Base-by-base conservation (phyloP, 225 moss, liverwort and hornwort species). In the Rhytidiadelphus loreus region DNA sequence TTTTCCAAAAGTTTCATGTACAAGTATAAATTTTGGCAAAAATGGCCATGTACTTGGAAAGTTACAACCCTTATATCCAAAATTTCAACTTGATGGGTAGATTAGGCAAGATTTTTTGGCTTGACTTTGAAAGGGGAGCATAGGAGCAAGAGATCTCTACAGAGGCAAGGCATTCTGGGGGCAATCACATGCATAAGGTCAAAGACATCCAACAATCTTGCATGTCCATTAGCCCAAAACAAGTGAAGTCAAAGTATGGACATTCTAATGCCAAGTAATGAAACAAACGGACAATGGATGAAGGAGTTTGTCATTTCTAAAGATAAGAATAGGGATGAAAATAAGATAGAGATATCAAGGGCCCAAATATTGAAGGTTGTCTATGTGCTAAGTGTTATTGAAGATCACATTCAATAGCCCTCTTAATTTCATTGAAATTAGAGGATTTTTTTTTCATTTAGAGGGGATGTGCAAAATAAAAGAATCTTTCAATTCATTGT, bases 31-130 rank as follows among this genome's bases (percentile, higher is more conserved):
- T n/a, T 6, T 66, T 12, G 15, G 5, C 20, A 66, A n/a, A 68
- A 22, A 33, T n/a, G 6, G 22, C 20, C 22, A 68, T 13, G 7
- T 68, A 4, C 7, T 68, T 22, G 12, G 22, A 2, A 68, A n/a
- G 12, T 68, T 68, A n/a, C 35, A 64, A 18, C 12, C 12, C 1
- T 68, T 12, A 22, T n/a, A n/a, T n/a, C 22, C 4, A 68, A 22
- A 66, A n/a, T n/a, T 66, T 23, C 12, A 68, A 23, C 12, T n/a
- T 0, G 1, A 68, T 2, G 7, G 4, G 0, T 0, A 68, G 0
- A n/a, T 68, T 6, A 12, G 22, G 7, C 6, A 37, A 66, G 20
- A 1, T 6, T 35, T 33, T 37, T 65, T 65, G 9, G 35, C 65
- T 65, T 37, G 37, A 35, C 19, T 19, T 35, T 19, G 5, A 35